Base-by-base conservation (phyloP, 2,329 filamentous ascomycete species). In the Conoideocrella luteorostrata region DNA sequence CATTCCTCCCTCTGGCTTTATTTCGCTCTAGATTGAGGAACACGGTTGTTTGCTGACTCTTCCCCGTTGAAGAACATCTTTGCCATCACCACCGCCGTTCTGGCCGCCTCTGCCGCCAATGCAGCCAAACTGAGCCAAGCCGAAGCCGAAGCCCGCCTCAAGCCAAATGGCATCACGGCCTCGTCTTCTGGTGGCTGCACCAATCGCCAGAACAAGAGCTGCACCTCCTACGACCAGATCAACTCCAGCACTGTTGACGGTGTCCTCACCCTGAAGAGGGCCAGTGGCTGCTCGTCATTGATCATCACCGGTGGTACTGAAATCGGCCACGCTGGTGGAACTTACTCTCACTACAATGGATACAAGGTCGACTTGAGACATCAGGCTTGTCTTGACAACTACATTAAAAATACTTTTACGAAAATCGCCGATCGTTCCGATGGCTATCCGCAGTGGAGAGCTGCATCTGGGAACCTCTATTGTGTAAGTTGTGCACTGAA, bases 341-440 rank as follows among this genome's bases (percentile, higher is more conserved):
- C 2, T 3, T 37, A 37, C 34, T 37, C 34, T 4, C 53, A 55
- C 41, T 43, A 33, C 15, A 53, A 52, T 36, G 54, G 54, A 7
- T 56, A 55, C 48, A 56, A 56, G 50, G 38, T 56, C 13, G 53
- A 56, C 43, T 53, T 56, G 24, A 15, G 38, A n/a, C 51, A 50
- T 49, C 41, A 41, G 10, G n/a, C 43, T 17, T 46, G 42, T 18
- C 36, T 56, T 11, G 47, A 52, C 43, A 32, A 24, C 4, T 56
- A 54, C 35, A 42, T 54, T 30, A 54, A 44, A 21, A 48, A 47
- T 32, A 51, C 48, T 5, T 55, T 56, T 26, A 50, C 46, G 1
- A 32, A 45, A 13, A 56, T 56, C 39, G 49, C 41, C 5, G 39
- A 53, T 41, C 46, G 55, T 3, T 40, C 49, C 3, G 47, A 53